These are phyloP conservation scores for Aspergillus nidulans DNA, from an alignment of 495 filamentous ascomycete species.

Conservation along the genomic window DNA sequence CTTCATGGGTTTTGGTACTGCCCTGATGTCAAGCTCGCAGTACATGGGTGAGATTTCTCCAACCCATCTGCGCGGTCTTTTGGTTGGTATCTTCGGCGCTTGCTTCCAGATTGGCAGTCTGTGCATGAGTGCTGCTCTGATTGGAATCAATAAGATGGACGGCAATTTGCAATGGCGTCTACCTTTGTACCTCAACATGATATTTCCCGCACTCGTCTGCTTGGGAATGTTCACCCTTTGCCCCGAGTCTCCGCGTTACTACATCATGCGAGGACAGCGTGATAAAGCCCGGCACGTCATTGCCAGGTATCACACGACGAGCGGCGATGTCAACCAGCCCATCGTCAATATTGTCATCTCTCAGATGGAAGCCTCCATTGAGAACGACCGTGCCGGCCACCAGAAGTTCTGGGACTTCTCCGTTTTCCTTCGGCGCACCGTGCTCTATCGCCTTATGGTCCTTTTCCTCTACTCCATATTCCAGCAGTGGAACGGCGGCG, in stretches of 20 bases:
- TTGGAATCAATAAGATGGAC: conserved; percentile 25
- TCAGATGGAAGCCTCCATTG: conserved; percentile 40
- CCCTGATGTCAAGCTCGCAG: conserved; percentile 36
- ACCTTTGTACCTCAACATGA: conserved; percentile 32
- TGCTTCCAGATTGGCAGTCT: conserved; percentile 41
- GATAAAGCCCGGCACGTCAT: conserved; percentile 33
- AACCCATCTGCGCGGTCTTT: conserved; percentile 38
- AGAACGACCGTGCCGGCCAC: conserved; percentile 24
- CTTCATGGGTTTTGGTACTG: conserved; percentile 38
- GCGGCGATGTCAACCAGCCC: conserved; percentile 31
- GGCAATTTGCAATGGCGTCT: conserved; percentile 33
- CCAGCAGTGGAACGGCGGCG: conserved; percentile 43
- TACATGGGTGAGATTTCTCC: conserved; percentile 43
- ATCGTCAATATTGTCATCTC: conserved; percentile 34
- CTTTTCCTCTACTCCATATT: conserved; percentile 39
- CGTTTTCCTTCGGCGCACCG: conserved; percentile 33
- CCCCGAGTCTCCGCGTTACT: conserved; percentile 40
- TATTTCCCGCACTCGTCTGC: conserved; percentile 39
- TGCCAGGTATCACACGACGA: conserved; percentile 37
- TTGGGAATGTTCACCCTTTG: conserved; percentile 32
- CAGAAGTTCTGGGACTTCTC: conserved; percentile 35
- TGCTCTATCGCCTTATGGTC: conserved; percentile 34
- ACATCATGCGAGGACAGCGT: conserved; percentile 33
- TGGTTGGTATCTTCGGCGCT: conserved; percentile 42
- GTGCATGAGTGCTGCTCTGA: conserved; percentile 33